Percentiles rank a stretch among this genome's conserved stretches.
These are phyloP conservation scores for Aspergillus saccharolyticus DNA, from an alignment of 495 filamentous ascomycete species.

Conservation along the genomic window DNA sequence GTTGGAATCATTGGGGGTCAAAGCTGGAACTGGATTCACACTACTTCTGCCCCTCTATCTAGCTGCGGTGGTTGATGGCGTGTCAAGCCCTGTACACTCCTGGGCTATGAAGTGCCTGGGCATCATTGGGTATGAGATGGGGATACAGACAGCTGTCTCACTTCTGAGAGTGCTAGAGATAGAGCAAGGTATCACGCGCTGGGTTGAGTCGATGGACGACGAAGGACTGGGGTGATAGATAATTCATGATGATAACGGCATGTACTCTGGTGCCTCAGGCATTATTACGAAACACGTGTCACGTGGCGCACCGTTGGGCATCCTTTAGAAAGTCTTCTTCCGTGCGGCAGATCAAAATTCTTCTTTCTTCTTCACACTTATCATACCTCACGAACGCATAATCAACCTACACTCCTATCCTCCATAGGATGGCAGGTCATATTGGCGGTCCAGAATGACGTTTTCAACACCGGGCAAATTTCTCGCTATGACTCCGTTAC, in stretches of 20 bases:
- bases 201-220: not conserved
- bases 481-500: conserved; percentile 31
- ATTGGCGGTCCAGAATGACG: conserved; percentile 49
- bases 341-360: not conserved
- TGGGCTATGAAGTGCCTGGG: conserved; percentile 1
- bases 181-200: not conserved
- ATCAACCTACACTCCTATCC: conserved; percentile 46
- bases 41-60: not conserved
- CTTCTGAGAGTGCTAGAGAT: not conserved
- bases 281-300: not conserved
- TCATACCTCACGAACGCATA: conserved; percentile 46
- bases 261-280: not conserved
- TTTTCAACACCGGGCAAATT: conserved; percentile 7
- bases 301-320: not conserved
- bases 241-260: not conserved
- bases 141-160: not conserved
- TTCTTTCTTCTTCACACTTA: conserved; percentile 41
- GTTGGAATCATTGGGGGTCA: not conserved
- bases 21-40: not conserved
- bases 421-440: conserved; percentile 49
- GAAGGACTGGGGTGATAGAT: not conserved
- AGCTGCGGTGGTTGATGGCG: not conserved
- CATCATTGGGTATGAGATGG: not conserved
- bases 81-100: not conserved
- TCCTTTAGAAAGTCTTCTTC: not conserved